phyloP scores from a whole-genome alignment of 2,329 filamentous ascomycete genomes.

The Ilyonectria robusta region DNA sequence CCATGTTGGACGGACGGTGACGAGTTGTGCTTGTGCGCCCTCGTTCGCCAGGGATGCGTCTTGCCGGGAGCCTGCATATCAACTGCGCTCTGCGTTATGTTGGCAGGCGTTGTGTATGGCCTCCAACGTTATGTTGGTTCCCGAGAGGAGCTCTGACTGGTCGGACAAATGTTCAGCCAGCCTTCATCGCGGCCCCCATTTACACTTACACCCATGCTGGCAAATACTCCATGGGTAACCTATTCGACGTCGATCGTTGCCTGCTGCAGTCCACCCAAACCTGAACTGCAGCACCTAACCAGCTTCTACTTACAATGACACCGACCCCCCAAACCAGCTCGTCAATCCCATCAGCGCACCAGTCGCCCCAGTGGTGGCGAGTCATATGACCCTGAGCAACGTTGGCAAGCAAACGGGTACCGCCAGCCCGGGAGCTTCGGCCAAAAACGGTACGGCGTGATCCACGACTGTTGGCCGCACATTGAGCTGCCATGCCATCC shows the following conservation, averaged over 20 bases:
- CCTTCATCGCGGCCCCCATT: too few relatives aligned
- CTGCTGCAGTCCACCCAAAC: not conserved
- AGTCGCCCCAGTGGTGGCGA: constrained; percentile 16
- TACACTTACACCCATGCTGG: too few relatives aligned
- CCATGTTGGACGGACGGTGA: constrained; percentile 6
- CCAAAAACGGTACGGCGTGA: constrained; percentile 4
- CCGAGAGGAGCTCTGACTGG: not conserved
- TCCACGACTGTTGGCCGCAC: constrained; percentile 12
- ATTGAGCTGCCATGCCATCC: constrained; percentile 20
- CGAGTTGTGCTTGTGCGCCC: not conserved
- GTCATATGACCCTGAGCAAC: constrained; percentile 32
- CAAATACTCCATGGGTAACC: too few relatives aligned
- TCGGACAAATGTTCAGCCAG: not conserved
- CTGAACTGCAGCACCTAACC: not conserved
- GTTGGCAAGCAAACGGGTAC: constrained; percentile 19
- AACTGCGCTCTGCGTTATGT: not conserved
- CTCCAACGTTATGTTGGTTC: not conserved
- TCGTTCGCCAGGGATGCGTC: not conserved
- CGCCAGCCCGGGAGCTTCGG: constrained; percentile 18
- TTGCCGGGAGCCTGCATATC: constrained; percentile 1
- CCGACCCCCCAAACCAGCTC: not conserved
- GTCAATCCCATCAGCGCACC: not conserved
- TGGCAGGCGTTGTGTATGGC: not conserved
- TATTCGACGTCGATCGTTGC: too few relatives aligned
- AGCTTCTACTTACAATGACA: not conserved